Conservation (phyloP, 2,329 filamentous ascomycete species). For the Chrysosporium queenslandicum region DNA sequence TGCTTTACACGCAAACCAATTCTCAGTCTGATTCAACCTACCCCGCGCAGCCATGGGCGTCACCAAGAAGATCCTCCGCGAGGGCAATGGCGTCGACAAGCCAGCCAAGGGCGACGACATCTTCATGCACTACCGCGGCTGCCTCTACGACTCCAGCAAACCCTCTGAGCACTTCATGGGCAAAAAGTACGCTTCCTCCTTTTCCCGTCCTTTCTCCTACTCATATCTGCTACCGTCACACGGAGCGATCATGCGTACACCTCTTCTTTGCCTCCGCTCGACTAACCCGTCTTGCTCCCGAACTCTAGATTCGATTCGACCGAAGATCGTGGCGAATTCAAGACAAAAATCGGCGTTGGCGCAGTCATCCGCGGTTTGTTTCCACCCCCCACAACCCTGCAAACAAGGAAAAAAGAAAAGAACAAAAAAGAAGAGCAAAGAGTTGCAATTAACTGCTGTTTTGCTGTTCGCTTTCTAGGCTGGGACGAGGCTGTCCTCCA, state of each 20-base stretch:
- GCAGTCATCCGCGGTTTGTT: conserved; percentile 71
- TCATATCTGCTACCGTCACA: too few species aligned
- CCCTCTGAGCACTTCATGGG: conserved; percentile 56
- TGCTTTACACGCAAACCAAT: too few species aligned
- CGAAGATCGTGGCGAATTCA: conserved; percentile 59
- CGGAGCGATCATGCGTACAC: not conserved
- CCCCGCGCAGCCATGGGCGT: conserved; percentile 53
- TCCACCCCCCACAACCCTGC: not conserved
- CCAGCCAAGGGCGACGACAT: conserved; percentile 62
- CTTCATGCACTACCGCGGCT: conserved; percentile 86
- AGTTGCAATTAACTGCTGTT: not conserved
- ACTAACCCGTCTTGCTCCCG: conserved; percentile 9
- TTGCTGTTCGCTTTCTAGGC: conserved; percentile 40
- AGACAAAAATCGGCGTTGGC: conserved; percentile 67
- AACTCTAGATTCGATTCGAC: conserved; percentile 75
- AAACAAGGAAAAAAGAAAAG: not conserved
- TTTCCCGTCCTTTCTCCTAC: not conserved
- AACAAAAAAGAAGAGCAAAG: not conserved
- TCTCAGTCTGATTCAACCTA: not conserved
- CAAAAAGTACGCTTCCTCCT: conserved; percentile 49
- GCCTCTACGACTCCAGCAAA: conserved; percentile 57
- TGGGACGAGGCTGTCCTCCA: conserved; percentile 76
- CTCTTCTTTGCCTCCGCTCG: not conserved
- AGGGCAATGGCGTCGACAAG: conserved; percentile 52
- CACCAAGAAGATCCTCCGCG: conserved; percentile 52